Percentiles rank a stretch among this genome's conserved stretches.
Evolutionary conservation across 805 yeast genomes (phyloP).

Genomic region (Teunomyces aglyptinius): DNA sequence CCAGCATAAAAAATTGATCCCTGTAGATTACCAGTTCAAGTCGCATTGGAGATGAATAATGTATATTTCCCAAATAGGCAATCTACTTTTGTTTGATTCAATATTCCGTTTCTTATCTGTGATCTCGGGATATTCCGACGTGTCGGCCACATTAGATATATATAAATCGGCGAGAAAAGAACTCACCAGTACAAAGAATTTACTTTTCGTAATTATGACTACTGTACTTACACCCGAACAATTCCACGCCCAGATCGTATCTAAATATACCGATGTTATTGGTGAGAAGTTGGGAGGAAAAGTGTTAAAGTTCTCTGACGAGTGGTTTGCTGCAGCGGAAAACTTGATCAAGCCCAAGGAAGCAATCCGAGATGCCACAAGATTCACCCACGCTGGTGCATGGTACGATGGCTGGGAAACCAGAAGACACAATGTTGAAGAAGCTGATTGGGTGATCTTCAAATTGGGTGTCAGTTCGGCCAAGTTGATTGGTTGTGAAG

Average conservation of each 20-base stretch:
- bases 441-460: conserved; percentile 84
- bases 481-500: conserved; percentile 73
- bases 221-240: conserved; percentile 23
- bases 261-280: conserved; percentile 70
- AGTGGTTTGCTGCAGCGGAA: conserved; percentile 93
- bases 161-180: background rate
- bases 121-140: background rate
- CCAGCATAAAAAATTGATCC: too few species aligned
- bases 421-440: conserved; percentile 82
- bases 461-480: conserved; percentile 85
- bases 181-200: too few species aligned
- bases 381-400: conserved; percentile 82
- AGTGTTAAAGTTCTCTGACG: conserved; percentile 70
- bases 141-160: background rate
- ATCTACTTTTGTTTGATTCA: background rate
- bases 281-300: conserved; percentile 83
- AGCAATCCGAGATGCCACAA: conserved; percentile 79
- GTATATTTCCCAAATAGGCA: background rate
- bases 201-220: conserved; percentile 12
- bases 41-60: too few species aligned
- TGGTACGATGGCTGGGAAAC: conserved; percentile 99
- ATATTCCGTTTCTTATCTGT: background rate
- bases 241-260: conserved; percentile 47
- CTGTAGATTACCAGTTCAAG: too few species aligned
- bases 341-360: conserved; percentile 79